phyloP scores from a whole-genome alignment of 768 basidiomycete genomes.

The Phlebiopsis flavidoalba region DNA sequence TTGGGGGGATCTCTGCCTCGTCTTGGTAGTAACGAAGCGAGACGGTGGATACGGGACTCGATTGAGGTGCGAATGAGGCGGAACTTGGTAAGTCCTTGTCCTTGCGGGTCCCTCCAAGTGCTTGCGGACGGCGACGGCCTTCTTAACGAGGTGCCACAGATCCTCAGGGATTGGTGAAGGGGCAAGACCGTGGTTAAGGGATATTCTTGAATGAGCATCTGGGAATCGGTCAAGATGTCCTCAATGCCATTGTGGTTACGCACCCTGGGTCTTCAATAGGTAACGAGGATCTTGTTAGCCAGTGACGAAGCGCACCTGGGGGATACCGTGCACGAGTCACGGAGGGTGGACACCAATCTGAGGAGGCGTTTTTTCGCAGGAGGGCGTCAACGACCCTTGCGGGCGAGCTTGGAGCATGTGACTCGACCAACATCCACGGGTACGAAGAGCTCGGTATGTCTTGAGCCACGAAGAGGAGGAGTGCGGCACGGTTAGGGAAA shows the following conservation, averaged over 20 bases:
- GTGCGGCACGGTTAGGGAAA: conserved; percentile 94
- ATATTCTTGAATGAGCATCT: background rate
- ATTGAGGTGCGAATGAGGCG: conserved; percentile 98
- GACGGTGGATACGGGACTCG: conserved; percentile 97
- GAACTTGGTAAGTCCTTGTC: conserved; percentile 98
- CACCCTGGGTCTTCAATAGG: conserved; percentile 93
- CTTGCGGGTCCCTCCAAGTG: conserved; percentile 97
- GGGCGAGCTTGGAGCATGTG: conserved; percentile 96
- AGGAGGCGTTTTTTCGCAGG: too few relatives aligned
- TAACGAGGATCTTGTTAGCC: conserved; percentile 99
- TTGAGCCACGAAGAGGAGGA: conserved; percentile 96
- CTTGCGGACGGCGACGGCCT: conserved; percentile 98
- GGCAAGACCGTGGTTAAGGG: conserved; percentile 76
- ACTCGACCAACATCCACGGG: conserved; percentile 92
- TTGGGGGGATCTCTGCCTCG: conserved; percentile 95
- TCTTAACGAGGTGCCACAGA: conserved; percentile 99
- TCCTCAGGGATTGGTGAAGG: conserved; percentile 98
- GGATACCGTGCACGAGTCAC: conserved; percentile 97
- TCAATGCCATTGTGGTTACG: conserved; percentile 25
- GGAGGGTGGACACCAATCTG: conserved; percentile 97
- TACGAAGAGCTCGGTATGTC: too few relatives aligned
- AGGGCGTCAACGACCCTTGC: conserved; percentile 96
- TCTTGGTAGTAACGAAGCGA: conserved; percentile 99
- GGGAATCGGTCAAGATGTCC: background rate
- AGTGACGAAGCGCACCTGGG: conserved; percentile 97